Evolutionary conservation across 208 protist genomes (phyloP).

Genomic region (Crithidia sp.): DNA sequence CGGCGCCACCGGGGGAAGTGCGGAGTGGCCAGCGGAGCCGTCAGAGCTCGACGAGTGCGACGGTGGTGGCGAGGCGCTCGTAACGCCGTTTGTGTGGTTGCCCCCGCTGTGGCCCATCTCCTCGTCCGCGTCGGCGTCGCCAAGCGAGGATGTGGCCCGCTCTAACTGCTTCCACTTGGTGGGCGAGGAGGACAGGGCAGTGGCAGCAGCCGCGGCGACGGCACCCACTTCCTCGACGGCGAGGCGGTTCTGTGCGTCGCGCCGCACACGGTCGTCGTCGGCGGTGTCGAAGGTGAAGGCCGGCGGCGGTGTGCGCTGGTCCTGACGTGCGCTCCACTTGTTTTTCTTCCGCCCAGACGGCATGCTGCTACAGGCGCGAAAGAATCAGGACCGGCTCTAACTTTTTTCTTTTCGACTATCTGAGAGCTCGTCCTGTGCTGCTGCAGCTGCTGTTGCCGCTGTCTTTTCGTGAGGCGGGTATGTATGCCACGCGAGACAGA

Average conservation of each 20-base stretch:
- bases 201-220: background rate
- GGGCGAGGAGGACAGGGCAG: background rate
- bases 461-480: too few relatives aligned
- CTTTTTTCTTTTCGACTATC: too few relatives aligned
- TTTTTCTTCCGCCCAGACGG: conserved; percentile 8
- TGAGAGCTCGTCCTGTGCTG: too few relatives aligned
- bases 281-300: background rate
- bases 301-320: background rate
- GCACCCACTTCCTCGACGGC: background rate
- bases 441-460: too few relatives aligned
- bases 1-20: conserved; percentile 4
- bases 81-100: conserved; percentile 26
- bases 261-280: background rate
- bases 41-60: conserved; percentile 26
- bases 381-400: too few relatives aligned
- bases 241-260: background rate
- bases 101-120: conserved; percentile 32
- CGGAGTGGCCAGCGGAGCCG: background rate
- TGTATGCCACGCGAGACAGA: too few relatives aligned
- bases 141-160: conserved; percentile 17
- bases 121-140: conserved; percentile 26
- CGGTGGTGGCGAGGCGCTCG: conserved; percentile 26
- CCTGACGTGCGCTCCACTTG: conserved; percentile 12
- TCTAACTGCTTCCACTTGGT: background rate
- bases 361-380: background rate